Evolutionary conservation across 176 grass and related monocot species (phyloP).

Genomic region (Hordeum marinum): DNA sequence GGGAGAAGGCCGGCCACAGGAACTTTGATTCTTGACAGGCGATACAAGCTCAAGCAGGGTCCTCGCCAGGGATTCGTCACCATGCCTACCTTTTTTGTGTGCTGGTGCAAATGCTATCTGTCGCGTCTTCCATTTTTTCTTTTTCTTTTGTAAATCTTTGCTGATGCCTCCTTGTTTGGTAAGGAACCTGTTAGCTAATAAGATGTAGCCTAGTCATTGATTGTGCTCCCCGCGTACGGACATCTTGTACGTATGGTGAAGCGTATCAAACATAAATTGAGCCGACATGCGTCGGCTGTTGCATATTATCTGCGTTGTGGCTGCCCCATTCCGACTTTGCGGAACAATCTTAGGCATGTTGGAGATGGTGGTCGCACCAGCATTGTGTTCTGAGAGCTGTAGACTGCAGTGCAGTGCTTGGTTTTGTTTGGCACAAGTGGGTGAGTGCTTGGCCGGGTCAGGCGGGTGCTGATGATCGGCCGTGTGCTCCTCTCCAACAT

Average conservation of each 20-base stretch:
- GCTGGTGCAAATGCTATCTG: conserved; percentile 40
- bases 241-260: conserved; percentile 1
- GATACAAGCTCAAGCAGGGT: conserved; percentile 1
- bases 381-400: not conserved
- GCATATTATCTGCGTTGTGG: not conserved
- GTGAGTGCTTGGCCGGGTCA: not conserved
- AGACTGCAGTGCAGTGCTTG: not conserved
- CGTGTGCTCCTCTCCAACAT: not conserved
- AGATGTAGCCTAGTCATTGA: not conserved
- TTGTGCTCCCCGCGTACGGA: not conserved
- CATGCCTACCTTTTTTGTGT: conserved; percentile 51
- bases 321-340: not conserved
- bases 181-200: not conserved
- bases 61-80: conserved; percentile 32
- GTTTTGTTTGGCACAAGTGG: not conserved
- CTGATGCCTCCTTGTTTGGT: not conserved
- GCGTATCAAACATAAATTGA: not conserved
- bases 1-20: conserved; percentile 35
- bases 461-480: not conserved
- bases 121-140: not conserved
- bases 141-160: not conserved
- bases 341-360: not conserved
- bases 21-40: conserved; percentile 50
- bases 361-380: not conserved
- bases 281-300: not conserved